Evolutionary conservation across 805 yeast genomes (phyloP), one percentile per base, ranked within the genome.

Genomic region (Metschnikowia aberdeeniae): DNA sequence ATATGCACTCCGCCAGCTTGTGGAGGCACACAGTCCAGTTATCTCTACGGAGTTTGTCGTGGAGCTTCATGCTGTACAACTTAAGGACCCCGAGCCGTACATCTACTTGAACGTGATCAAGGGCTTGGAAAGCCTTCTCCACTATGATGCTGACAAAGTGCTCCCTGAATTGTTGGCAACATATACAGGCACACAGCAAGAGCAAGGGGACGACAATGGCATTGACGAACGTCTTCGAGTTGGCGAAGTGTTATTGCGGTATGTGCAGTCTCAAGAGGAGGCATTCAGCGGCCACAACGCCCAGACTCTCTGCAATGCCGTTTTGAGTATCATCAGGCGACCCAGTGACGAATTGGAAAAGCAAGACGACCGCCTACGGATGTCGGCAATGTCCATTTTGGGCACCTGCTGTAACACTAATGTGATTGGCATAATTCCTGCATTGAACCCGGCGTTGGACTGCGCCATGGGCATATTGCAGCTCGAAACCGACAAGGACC

Each of bases 361-460:
- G 17, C 65, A 45, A 3, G 96, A 89, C 51, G 68, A 74, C 46
- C 74, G 82, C 33, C 51, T 89, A 33, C 71, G 97, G 53, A 82
- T 89, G 85, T 90, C 97, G 1, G 78, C 96, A 0, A 76, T 90
- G 80, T 86, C 97, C 0, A 62, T 93, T 11, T 61, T 92, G n/a
- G 96, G 97, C 26, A 67, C 77, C 5, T 68, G 85, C 31, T 77
- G 89, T 55, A 77, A 78, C 50, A 67, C 67, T 1, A 80, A 81
- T 47, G 82, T 89, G 0, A 43, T 64, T 5, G 86, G 84, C 0
- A 55, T 88, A 1, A 34, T 68, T 0, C 56, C 62, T 1, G 66
- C 72, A 46, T 63, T 89, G 9, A 59, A 62, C 1, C 85, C 82
- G 41, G 74, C 84, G 7, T 63, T 87, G 36, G 97, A 89, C 57